These are phyloP conservation scores for Albophoma yamanashiensis DNA, from an alignment of 2,329 filamentous ascomycete genomes.

Conservation along the genomic window DNA sequence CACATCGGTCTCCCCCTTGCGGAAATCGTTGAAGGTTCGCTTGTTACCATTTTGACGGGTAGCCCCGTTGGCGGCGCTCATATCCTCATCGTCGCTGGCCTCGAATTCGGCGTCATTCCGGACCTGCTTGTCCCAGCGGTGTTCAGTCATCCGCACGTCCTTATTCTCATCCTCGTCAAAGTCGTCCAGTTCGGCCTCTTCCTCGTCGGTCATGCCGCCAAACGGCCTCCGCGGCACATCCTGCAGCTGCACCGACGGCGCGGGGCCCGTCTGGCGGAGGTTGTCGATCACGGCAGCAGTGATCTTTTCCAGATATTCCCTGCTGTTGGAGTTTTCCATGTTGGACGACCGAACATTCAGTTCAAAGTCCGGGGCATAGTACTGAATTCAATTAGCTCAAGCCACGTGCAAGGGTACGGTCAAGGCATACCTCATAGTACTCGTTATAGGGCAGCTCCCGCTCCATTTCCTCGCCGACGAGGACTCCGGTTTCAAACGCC, in stretches of 20 bases:
- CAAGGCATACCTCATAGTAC: conserved; percentile 62
- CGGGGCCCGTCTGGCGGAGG: conserved; percentile 72
- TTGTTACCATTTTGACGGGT: conserved; percentile 38
- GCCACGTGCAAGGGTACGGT: background rate
- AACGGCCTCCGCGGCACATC: conserved; percentile 56
- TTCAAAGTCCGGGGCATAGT: conserved; percentile 84
- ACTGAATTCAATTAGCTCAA: conserved; percentile 33
- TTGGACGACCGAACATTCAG: conserved; percentile 83
- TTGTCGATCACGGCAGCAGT: conserved; percentile 77
- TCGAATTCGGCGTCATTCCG: conserved; percentile 72
- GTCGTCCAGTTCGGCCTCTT: conserved; percentile 54
- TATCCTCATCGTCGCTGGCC: conserved; percentile 83
- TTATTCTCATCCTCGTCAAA: conserved; percentile 79
- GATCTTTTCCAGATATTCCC: conserved; percentile 72
- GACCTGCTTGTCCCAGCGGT: conserved; percentile 70
- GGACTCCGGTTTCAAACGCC: conserved; percentile 89
- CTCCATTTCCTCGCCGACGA: conserved; percentile 74
- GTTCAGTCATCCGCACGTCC: conserved; percentile 71
- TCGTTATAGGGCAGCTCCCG: conserved; percentile 89
- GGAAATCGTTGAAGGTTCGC: conserved; percentile 41
- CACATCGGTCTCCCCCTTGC: conserved; percentile 27
- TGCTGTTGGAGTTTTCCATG: conserved; percentile 83
- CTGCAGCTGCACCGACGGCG: conserved; percentile 85
- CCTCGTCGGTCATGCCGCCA: conserved; percentile 53
- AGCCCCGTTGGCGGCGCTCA: conserved; percentile 62